Percentiles rank a stretch among this genome's conserved stretches.
phyloP scores from a whole-genome alignment of 1,139 yeast genomes.

The Blastobotrys aristatus region DNA sequence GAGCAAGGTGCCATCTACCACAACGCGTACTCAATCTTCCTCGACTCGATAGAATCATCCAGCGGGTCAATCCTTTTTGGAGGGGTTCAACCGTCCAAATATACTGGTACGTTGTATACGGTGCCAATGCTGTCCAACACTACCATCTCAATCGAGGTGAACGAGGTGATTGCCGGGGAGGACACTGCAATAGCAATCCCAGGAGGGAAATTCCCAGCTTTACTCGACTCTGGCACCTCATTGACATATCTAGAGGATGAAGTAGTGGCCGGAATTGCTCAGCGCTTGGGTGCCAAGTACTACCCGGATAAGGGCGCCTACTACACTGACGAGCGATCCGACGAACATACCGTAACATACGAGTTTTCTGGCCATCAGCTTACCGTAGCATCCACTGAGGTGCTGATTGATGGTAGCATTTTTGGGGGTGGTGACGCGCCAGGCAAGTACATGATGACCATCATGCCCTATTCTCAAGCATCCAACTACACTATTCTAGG shows the following conservation, averaged over 20 bases:
- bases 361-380: constrained; percentile 30
- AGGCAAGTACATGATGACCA: constrained; percentile 15
- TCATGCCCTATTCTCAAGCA: constrained; percentile 14
- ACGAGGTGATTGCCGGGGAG: not conserved
- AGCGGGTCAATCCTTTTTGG: constrained; percentile 45
- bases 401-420: constrained; percentile 18
- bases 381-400: constrained; percentile 27
- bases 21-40: constrained; percentile 40
- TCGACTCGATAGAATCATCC: constrained; percentile 25
- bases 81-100: constrained; percentile 48
- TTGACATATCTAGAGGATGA: constrained; percentile 27
- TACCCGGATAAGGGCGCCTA: constrained; percentile 14
- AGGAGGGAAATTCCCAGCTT: constrained; percentile 43
- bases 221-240: constrained; percentile 34
- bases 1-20: constrained; percentile 45
- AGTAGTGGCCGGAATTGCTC: constrained; percentile 17
- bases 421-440: constrained; percentile 16
- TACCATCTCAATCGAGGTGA: constrained; percentile 26
- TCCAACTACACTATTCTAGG: constrained; percentile 48
- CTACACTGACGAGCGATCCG: constrained; percentile 17
- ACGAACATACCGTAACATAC: constrained; percentile 23
- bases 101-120: constrained; percentile 28
- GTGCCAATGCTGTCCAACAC: constrained; percentile 29
- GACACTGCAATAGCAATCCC: constrained; percentile 30
- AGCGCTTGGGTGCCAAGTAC: constrained; percentile 22